Percentiles rank a stretch among this genome's conserved stretches.
Evolutionary conservation across 371 early-diverging fungal species (phyloP).

Genomic region (Haplosporangium sp.): DNA sequence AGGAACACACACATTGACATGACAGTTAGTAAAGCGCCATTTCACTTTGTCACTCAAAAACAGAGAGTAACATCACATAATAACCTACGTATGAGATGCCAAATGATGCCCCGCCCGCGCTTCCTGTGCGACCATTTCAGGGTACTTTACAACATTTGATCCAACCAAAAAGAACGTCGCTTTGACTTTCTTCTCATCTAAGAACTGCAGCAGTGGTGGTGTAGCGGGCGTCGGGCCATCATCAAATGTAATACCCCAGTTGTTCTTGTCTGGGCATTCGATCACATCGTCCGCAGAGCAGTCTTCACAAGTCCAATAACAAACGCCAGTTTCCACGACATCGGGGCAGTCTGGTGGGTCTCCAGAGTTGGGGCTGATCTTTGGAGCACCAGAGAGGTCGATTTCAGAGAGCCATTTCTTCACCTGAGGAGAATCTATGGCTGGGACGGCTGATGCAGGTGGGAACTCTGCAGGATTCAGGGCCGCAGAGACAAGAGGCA

Average conservation of each 20-base stretch:
- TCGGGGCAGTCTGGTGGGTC: slow-evolving; percentile 34
- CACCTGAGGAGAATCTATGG: slow-evolving; percentile 17
- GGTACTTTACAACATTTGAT: slow-evolving; percentile 47
- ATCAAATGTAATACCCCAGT: slow-evolving; percentile 56
- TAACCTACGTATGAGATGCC: slow-evolving; percentile 50
- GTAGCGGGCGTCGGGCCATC: slow-evolving; percentile 57
- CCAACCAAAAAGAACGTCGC: slow-evolving; percentile 81
- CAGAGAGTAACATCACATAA: background rate
- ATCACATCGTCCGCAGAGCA: slow-evolving; percentile 50
- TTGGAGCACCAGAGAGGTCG: slow-evolving; percentile 30
- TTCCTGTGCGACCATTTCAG: slow-evolving; percentile 53
- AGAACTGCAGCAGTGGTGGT: slow-evolving; percentile 56
- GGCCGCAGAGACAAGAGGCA: background rate
- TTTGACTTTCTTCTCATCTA: slow-evolving; percentile 61
- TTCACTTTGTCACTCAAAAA: background rate
- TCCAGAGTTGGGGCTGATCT: slow-evolving; percentile 15
- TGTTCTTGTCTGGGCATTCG: slow-evolving; percentile 33
- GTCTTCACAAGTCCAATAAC: slow-evolving; percentile 49
- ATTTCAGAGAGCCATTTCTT: slow-evolving; percentile 37
- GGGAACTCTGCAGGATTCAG: slow-evolving; percentile 4
- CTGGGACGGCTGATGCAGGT: slow-evolving; percentile 5
- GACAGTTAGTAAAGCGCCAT: too few species aligned
- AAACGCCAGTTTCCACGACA: slow-evolving; percentile 7
- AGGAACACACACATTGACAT: background rate
- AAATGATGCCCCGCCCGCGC: slow-evolving; percentile 35